A percentile compares a stretch with the other conserved stretches of the same genome.
Conservation (phyloP, 176 grass and related monocot genomes). For the Phragmites australis region DNA sequence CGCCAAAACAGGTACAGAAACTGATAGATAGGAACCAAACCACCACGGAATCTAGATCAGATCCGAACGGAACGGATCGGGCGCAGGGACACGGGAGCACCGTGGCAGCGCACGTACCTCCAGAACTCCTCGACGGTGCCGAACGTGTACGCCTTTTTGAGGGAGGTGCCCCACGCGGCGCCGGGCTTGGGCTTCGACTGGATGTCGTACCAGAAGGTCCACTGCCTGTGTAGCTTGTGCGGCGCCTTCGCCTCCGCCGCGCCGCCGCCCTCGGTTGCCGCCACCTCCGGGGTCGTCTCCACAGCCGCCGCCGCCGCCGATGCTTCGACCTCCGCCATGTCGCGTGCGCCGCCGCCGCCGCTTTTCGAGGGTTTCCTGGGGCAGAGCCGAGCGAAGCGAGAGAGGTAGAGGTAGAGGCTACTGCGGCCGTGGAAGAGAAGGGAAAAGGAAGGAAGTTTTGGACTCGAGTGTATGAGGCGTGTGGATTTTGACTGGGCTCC, state of each 20-base stretch:
- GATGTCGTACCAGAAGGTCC: slow-evolving; percentile 98
- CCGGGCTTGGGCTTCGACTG: slow-evolving; percentile 90
- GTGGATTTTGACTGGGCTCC: slow-evolving; percentile 16
- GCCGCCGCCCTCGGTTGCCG: slow-evolving; percentile 7
- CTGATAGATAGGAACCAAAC: background rate
- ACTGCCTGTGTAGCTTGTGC: slow-evolving; percentile 85
- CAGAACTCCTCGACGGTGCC: slow-evolving; percentile 97
- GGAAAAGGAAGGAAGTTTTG: slow-evolving; percentile 17
- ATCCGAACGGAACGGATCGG: slow-evolving; percentile 26
- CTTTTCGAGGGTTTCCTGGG: slow-evolving; percentile 15
- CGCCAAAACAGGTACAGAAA: background rate
- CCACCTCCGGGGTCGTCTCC: slow-evolving; percentile 20
- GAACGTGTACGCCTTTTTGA: slow-evolving; percentile 90
- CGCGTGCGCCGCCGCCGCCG: slow-evolving; percentile 42
- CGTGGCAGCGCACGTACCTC: slow-evolving; percentile 46
- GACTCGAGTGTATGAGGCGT: background rate
- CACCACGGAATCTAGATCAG: slow-evolving; percentile 13
- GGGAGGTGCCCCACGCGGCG: slow-evolving; percentile 87
- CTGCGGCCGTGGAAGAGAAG: slow-evolving; percentile 23
- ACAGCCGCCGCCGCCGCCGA: slow-evolving; percentile 12
- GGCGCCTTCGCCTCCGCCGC: slow-evolving; percentile 28
- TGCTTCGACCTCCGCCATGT: slow-evolving; percentile 52
- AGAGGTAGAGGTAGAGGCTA: background rate
- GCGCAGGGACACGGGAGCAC: background rate
- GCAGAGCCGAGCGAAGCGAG: background rate